phyloP scores from a whole-genome alignment of 345 rosid genomes.

The Populus ilicifolia region DNA sequence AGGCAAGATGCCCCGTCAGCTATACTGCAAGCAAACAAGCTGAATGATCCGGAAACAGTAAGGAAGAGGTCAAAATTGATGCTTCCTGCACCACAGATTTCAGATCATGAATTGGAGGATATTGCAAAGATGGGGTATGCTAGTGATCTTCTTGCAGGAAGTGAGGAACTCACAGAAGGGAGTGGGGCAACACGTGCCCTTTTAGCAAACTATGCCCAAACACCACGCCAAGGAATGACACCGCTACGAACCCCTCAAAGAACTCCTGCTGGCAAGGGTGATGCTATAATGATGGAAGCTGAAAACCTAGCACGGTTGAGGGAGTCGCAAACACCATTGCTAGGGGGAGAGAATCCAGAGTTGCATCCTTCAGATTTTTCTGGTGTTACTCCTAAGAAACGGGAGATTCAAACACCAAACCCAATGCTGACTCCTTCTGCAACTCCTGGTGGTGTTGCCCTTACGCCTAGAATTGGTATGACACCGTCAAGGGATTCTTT shows the following conservation, averaged over 20 bases:
- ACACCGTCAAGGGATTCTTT: constrained; percentile 93
- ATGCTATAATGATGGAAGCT: constrained; percentile 99
- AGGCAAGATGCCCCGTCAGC: constrained; percentile 97
- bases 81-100: constrained; percentile 98
- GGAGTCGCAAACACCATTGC: constrained; percentile 93
- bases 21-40: constrained; percentile 90
- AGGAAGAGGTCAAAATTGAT: constrained; percentile 93
- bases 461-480: constrained; percentile 86
- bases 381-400: constrained; percentile 92
- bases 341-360: constrained; percentile 98
- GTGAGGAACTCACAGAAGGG: constrained; percentile 84
- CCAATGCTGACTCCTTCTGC: constrained; percentile 85
- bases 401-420: constrained; percentile 87
- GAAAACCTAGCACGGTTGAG: constrained; percentile 93
- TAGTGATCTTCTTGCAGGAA: constrained; percentile 74
- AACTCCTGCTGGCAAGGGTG: constrained; percentile 96
- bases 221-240: constrained; percentile 85
- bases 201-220: constrained; percentile 83
- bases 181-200: constrained; percentile 93
- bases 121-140: constrained; percentile 99
- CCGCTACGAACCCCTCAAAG: constrained; percentile 92
- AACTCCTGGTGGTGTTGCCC: constrained; percentile 79
- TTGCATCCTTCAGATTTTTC: constrained; percentile 99
- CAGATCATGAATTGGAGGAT: constrained; percentile 89
- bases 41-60: constrained; percentile 94